Conservation (phyloP, 164 flowering plant species). For the Vitis amurensis region DNA sequence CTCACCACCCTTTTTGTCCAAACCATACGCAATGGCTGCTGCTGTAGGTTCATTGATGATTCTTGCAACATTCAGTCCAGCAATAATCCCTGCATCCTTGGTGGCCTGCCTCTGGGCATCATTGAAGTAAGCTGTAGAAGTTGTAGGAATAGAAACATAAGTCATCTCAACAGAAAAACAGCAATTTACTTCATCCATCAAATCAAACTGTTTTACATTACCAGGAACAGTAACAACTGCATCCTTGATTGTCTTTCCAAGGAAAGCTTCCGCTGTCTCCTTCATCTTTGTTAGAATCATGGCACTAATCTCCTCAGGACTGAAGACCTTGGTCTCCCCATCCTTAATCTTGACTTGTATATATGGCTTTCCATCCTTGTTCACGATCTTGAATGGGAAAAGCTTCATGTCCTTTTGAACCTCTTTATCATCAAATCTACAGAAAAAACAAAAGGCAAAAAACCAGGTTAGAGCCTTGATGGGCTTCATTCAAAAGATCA, state of each 20-base stretch:
- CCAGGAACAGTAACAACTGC: conserved; percentile 55
- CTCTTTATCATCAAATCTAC: conserved; percentile 33
- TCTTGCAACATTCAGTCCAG: conserved; percentile 33
- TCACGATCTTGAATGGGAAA: conserved; percentile 39
- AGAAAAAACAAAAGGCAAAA: not conserved
- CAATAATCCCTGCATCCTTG: conserved; percentile 35
- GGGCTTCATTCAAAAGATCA: no score
- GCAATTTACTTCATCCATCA: not conserved
- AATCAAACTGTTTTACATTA: conserved; percentile 9
- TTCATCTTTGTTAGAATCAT: conserved; percentile 49
- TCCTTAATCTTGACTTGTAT: conserved; percentile 38
- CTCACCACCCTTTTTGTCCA: conserved; percentile 36
- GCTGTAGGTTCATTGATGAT: conserved; percentile 40
- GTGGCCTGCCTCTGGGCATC: conserved; percentile 43
- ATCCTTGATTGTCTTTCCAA: conserved; percentile 47
- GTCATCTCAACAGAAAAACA: not conserved
- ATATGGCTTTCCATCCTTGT: conserved; percentile 48
- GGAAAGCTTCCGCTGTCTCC: conserved; percentile 51
- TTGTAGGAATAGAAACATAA: not conserved
- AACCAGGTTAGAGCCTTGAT: not conserved
- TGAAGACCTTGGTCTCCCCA: conserved; percentile 42
- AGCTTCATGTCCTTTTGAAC: conserved; percentile 47
- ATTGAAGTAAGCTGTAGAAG: conserved; percentile 34
- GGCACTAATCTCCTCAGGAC: conserved; percentile 42
- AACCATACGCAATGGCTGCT: conserved; percentile 37